Evolutionary conservation across 1,284 basidiomycete genomes (phyloP), one percentile per base, ranked within the genome.

Genomic region (Leccinum cinnamomeum): DNA sequence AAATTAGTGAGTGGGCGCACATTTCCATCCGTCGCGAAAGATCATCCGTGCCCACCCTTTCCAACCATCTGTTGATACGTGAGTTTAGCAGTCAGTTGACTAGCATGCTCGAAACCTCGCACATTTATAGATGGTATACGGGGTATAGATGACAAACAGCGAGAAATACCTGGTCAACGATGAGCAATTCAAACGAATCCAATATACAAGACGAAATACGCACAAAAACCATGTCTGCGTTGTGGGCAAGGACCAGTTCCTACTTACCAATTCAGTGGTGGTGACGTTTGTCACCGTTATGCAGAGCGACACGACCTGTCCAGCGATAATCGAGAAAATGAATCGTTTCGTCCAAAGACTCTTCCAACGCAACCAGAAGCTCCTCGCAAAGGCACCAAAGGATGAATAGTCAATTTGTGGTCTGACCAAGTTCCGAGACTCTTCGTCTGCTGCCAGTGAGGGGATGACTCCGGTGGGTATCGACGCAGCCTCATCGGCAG

Each of bases 241-340:
- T 6, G 90, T 91, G 14, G 92, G 86, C 57, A 94, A 74, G 6
- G 82, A 76, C 89, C 91, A 94, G 68, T 86, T 86, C 60, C 90
- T 77, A 25, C 67, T 79, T 18, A 87, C 83, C 33, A 94, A 79
- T 74, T 93, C 90, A 30, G 90, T 90, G 4, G 91, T 94, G 48
- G 89, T 89, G 30, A 93, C 88, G 70, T 88, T 92, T 60, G 92
- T 94, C 72, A 89, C 90, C 12, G 91, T 94, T 62, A 94, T 94
- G 73, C 91, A 94, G 58, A 94, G 72, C 56, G 90, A 92, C 30
- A 94, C 86, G 28, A 92, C 72, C 73, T 94, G 92, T n/a, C 92
- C 92, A 2, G 88, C 86, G 20, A 92, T 62, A 37, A 92, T 72
- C 12, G 87, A 84, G 48, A 90, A 77, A 11, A 84, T 72, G 72